These are phyloP conservation scores for Uronychia binucleata DNA, from an alignment of 73 alveolate species.

Conservation along the genomic window DNA sequence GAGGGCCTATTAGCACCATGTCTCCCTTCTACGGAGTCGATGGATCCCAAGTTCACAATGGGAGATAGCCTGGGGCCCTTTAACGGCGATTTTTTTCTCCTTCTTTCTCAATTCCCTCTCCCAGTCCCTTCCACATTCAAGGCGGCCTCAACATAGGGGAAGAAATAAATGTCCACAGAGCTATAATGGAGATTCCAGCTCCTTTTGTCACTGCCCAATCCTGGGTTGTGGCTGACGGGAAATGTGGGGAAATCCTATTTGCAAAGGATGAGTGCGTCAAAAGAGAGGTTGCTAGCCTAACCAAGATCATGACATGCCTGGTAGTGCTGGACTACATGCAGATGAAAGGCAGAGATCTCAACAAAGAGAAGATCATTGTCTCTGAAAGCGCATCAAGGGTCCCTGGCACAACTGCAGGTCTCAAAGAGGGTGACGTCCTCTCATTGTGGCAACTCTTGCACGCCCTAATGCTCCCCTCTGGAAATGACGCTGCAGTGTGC, in stretches of 20 bases:
- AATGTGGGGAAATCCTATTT: constrained; percentile 8
- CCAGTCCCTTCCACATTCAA: neutral
- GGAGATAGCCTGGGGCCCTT: neutral
- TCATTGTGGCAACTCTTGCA: neutral
- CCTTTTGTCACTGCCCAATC: constrained; percentile 54
- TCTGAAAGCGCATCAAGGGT: neutral
- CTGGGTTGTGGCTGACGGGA: constrained; percentile 55
- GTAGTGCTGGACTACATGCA: neutral
- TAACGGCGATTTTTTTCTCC: neutral
- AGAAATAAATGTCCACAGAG: neutral
- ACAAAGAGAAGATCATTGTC: neutral
- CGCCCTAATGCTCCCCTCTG: constrained; percentile 23
- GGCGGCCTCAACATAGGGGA: too few species aligned
- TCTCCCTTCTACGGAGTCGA: neutral
- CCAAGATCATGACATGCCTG: constrained; percentile 16
- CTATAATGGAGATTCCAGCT: neutral
- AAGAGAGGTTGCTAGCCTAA: constrained; percentile 7
- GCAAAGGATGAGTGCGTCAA: neutral
- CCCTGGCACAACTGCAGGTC: constrained; percentile 11
- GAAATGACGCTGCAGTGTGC: constrained; percentile 16
- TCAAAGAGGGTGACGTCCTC: constrained; percentile 4
- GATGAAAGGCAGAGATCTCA: neutral
- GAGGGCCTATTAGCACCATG: neutral
- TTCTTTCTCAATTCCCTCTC: neutral
- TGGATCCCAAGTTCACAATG: neutral